Conservation (phyloP, 1,284 basidiomycete genomes). For the Vanrija humicola region DNA sequence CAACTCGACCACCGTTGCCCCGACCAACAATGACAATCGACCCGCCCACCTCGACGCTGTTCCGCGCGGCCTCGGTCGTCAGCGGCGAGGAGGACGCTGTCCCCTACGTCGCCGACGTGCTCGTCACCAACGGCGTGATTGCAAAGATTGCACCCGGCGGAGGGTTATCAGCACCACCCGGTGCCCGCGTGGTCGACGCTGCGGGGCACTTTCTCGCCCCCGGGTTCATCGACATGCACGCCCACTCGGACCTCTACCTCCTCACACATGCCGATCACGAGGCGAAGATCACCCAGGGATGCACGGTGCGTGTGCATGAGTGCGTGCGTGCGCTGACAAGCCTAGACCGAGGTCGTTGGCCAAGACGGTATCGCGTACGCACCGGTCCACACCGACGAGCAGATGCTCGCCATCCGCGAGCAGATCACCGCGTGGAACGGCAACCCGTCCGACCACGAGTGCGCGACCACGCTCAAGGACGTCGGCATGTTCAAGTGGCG, state of each 20-base stretch:
- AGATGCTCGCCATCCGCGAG: constrained; percentile 31
- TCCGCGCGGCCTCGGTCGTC: constrained; percentile 31
- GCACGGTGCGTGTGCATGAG: constrained; percentile 29
- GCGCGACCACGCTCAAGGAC: constrained; percentile 11
- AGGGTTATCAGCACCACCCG: neutral
- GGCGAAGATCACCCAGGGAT: constrained; percentile 46
- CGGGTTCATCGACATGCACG: constrained; percentile 49
- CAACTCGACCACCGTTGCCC: neutral
- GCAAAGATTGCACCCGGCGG: constrained; percentile 9
- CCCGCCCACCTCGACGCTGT: constrained; percentile 15
- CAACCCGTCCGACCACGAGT: constrained; percentile 40
- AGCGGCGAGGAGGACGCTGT: constrained; percentile 23
- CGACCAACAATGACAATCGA: neutral
- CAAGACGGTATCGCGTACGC: constrained; percentile 47
- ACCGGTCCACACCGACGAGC: constrained; percentile 23
- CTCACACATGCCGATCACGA: constrained; percentile 40
- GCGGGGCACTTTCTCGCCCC: constrained; percentile 34
- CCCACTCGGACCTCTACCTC: constrained; percentile 45
- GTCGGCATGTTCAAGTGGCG: constrained; percentile 42
- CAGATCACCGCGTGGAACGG: constrained; percentile 49
- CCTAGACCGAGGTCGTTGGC: constrained; percentile 43
- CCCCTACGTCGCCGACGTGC: constrained; percentile 35
- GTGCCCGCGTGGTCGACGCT: constrained; percentile 22
- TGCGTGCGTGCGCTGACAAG: neutral
- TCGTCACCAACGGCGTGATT: constrained; percentile 29